Evolutionary conservation across 1,284 basidiomycete species (phyloP), one percentile per base, ranked within the genome.

Genomic region (Pseudomicrostroma phylloplanum): DNA sequence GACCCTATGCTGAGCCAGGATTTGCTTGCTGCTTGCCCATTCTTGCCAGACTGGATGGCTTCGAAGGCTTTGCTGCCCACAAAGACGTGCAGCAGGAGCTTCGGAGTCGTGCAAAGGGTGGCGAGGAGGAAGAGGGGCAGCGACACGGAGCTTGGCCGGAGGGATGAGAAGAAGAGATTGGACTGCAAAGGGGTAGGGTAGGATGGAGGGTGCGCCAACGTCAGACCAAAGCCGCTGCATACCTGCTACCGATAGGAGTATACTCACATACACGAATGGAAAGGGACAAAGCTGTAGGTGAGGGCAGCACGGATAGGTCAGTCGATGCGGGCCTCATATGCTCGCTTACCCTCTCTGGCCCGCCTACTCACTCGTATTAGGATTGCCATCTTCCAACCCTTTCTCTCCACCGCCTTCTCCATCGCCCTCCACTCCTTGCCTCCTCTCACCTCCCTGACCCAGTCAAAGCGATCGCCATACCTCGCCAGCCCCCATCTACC

Each of bases 31-130:
- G 59, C 49, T 3, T 60, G 9, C 30, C 19, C 11, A 41, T 72
- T 70, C 21, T 73, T 42, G 17, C 66, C 60, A 1, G 62, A 64
- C 0, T 73, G 59, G 59, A 77, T 71, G 1, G 77, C 59, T 56
- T 72, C 61, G 51, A 66, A 76, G 64, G 73, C 67, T 17, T 68
- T 58, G 6, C 70, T 68, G 2, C 76, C 76, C 55, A 77, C 48
- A 58, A 70, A 78, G 30, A 77, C 70, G 53, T 77, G 76, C 12
- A 78, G 23, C 19, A 76, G 55, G n/a, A 78, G 61, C 46, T 76
- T 77, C 17, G 76, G 76, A 4, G 74, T 71, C 51, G 72, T 74
- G 12, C 67, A 39, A 11, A 67, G 61, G 1, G 76, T 72, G 6
- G 76, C 71, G 8, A 68, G n/a, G 19, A 76, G 15, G 51, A 71